Percentiles rank a stretch among this genome's conserved stretches.
Evolutionary conservation across 345 rosid species (phyloP).

Genomic region (Chamaenerion angustifolium): DNA sequence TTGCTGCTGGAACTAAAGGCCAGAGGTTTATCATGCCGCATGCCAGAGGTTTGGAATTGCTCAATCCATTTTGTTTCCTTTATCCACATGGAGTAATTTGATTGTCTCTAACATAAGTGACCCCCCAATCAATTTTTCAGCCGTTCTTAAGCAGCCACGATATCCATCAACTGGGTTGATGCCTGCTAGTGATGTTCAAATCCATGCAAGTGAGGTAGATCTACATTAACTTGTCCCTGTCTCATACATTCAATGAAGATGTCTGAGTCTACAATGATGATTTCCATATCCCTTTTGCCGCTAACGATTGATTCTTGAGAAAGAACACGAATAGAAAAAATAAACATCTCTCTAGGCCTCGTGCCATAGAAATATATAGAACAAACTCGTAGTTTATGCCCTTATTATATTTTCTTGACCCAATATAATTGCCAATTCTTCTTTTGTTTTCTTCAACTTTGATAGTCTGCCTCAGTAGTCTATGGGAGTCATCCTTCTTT

Average conservation of each 20-base stretch:
- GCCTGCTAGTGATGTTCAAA: constrained; percentile 77
- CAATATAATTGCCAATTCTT: too few species aligned
- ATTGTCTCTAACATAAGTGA: constrained; percentile 5
- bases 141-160: constrained; percentile 75
- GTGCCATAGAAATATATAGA: too few species aligned
- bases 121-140: constrained; percentile 23
- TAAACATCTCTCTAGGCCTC: too few species aligned
- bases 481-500: background rate
- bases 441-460: too few species aligned
- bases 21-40: constrained; percentile 83
- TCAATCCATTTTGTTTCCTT: background rate
- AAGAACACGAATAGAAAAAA: too few species aligned
- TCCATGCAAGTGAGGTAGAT: constrained; percentile 76
- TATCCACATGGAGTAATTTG: background rate
- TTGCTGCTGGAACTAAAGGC: constrained; percentile 78
- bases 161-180: constrained; percentile 72
- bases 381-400: too few species aligned
- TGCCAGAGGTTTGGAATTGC: constrained; percentile 69
- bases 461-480: background rate
- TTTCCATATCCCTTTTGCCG: background rate
- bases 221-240: background rate
- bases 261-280: background rate
- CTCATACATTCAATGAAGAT: background rate
- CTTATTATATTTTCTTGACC: too few species aligned
- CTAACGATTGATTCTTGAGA: background rate